Percentiles rank a stretch among this genome's conserved stretches.
Conservation (phyloP, 371 early-diverging fungal species). For the Massospora cicadina region DNA sequence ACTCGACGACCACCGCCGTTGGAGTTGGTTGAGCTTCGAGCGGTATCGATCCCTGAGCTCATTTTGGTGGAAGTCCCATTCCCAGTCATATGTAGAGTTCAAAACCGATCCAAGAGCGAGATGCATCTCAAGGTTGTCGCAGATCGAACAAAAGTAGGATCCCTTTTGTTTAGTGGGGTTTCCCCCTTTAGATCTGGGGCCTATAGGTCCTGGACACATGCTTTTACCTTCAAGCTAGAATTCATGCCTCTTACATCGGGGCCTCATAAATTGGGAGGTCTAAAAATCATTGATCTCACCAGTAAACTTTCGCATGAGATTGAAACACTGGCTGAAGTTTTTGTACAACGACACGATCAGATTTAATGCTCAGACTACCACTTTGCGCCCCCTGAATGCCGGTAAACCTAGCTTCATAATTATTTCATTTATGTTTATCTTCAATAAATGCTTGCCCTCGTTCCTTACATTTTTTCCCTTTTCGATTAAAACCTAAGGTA, state of each 20-base stretch:
- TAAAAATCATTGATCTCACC: conserved; percentile 33
- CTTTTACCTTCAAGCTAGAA: conserved; percentile 45
- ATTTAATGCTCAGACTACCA: no score
- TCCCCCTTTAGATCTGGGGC: conserved; percentile 43
- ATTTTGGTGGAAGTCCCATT: conserved; percentile 45
- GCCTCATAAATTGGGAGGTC: conserved; percentile 63
- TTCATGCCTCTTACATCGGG: conserved; percentile 74
- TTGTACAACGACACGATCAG: no score
- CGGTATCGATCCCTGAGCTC: conserved; percentile 24
- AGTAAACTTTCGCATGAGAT: no score
- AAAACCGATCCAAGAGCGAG: conserved; percentile 12
- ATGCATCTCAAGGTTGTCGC: conserved; percentile 44
- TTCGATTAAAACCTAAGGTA: no score
- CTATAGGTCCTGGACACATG: conserved; percentile 33
- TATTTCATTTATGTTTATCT: no score
- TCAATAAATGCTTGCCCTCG: no score
- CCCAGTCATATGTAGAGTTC: conserved; percentile 22
- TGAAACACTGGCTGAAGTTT: no score
- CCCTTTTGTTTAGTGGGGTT: conserved; percentile 58
- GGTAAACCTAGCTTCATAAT: no score
- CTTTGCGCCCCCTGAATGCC: no score
- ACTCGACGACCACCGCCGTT: conserved; percentile 59
- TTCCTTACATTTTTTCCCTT: no score
- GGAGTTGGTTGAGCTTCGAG: conserved; percentile 55
- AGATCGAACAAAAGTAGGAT: conserved; percentile 59